phyloP scores from a whole-genome alignment of 768 basidiomycete species.

The Auricularia heimuer region DNA sequence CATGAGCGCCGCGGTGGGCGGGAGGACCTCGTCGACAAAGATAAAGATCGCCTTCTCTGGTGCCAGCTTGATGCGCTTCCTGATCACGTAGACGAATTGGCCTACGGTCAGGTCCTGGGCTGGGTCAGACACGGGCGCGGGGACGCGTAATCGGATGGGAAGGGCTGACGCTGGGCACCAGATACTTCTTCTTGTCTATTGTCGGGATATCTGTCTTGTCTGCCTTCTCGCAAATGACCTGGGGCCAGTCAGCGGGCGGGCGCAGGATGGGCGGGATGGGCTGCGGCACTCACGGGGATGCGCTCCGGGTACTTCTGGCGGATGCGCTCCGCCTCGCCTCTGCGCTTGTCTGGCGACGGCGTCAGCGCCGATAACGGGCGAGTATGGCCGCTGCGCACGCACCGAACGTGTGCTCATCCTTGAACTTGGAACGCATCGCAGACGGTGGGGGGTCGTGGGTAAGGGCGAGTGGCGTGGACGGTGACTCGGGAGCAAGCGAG shows the following conservation, averaged over 20 bases:
- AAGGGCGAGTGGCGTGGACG: background rate
- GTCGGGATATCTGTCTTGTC: conserved; percentile 97
- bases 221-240: conserved; percentile 99
- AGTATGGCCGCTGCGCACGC: conserved; percentile 24
- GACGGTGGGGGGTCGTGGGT: background rate
- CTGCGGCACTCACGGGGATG: conserved; percentile 67
- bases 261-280: conserved; percentile 11
- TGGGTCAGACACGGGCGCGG: background rate
- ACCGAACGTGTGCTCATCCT: conserved; percentile 99
- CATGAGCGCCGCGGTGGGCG: conserved; percentile 97
- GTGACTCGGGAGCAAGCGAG: background rate
- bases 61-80: conserved; percentile 98
- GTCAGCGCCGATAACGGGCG: conserved; percentile 25
- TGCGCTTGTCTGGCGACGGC: conserved; percentile 77
- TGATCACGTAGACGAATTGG: conserved; percentile 98
- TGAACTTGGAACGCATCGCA: conserved; percentile 88
- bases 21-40: conserved; percentile 97
- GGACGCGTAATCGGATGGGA: background rate
- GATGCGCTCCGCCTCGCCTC: conserved; percentile 97
- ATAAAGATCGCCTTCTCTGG: conserved; percentile 99
- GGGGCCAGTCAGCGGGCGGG: conserved; percentile 3
- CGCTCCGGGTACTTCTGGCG: conserved; percentile 98
- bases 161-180: conserved; percentile 82
- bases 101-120: conserved; percentile 88
- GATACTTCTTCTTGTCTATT: conserved; percentile 99